A percentile compares a stretch with the other conserved stretches of the same genome.
Evolutionary conservation across 2,329 filamentous ascomycete genomes (phyloP).

Genomic region (Neopestalotiopsis sp.): DNA sequence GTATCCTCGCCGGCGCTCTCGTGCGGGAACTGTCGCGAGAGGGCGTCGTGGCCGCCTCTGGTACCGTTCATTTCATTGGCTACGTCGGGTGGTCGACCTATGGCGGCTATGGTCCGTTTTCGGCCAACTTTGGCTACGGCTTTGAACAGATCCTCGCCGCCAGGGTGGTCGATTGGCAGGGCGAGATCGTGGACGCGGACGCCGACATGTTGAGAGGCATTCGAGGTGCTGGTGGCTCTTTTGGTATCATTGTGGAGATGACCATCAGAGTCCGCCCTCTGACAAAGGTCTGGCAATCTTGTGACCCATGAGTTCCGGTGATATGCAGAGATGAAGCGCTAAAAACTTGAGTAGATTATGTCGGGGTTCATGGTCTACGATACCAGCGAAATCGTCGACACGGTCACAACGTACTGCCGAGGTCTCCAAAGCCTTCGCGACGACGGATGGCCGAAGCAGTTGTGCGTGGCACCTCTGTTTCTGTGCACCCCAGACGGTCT

Average conservation of each 20-base stretch:
- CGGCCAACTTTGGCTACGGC: conserved; percentile 39
- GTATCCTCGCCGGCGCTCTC: background rate
- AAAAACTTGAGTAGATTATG: background rate
- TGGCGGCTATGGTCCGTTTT: conserved; percentile 41
- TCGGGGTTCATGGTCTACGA: background rate
- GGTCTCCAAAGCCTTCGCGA: background rate
- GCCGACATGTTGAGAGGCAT: conserved; percentile 43
- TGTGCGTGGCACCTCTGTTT: background rate
- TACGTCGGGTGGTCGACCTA: conserved; percentile 41
- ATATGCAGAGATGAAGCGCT: background rate
- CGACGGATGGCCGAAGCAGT: background rate
- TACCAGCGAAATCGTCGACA: background rate
- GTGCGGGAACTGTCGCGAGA: background rate
- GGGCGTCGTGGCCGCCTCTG: conserved; percentile 8
- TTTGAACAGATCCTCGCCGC: conserved; percentile 44
- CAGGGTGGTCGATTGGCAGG: conserved; percentile 43
- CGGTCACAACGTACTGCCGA: background rate
- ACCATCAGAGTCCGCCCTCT: conserved; percentile 45
- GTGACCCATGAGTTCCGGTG: background rate
- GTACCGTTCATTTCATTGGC: conserved; percentile 34
- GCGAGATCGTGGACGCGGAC: conserved; percentile 43
- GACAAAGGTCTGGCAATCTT: conserved; percentile 28
- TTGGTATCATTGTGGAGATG: conserved; percentile 47
- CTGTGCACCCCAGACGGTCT: background rate
- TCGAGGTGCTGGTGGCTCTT: conserved; percentile 44